phyloP scores from a whole-genome alignment of 2,329 filamentous ascomycete species.

The Lasiodiplodia sp. region DNA sequence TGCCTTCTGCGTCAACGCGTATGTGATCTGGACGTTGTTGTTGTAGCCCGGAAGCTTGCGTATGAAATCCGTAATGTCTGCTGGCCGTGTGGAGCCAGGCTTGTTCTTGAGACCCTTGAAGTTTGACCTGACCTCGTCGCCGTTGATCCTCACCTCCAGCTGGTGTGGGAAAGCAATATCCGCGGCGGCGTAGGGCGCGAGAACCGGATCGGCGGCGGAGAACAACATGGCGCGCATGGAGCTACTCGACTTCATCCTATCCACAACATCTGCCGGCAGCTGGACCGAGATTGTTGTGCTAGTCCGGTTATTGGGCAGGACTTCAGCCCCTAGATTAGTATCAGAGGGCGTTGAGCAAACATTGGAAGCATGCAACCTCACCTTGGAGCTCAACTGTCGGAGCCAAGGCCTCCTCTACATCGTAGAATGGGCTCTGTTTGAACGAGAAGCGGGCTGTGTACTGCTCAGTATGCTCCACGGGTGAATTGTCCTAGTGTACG shows the following conservation, averaged over 20 bases:
- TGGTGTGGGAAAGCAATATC: slow-evolving; percentile 92
- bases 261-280: slow-evolving; percentile 61
- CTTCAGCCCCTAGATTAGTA: slow-evolving; percentile 46
- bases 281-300: slow-evolving; percentile 66
- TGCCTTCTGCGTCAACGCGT: slow-evolving; percentile 87
- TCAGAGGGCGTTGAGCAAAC: neutral
- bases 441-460: slow-evolving; percentile 59
- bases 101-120: slow-evolving; percentile 94
- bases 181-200: slow-evolving; percentile 42
- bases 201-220: slow-evolving; percentile 69
- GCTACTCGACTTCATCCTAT: slow-evolving; percentile 66
- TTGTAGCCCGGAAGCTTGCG: slow-evolving; percentile 73
- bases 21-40: slow-evolving; percentile 86
- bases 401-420: slow-evolving; percentile 70
- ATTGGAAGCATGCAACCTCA: slow-evolving; percentile 52
- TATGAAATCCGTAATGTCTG: slow-evolving; percentile 83
- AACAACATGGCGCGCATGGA: slow-evolving; percentile 80
- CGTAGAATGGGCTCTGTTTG: slow-evolving; percentile 87
- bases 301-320: slow-evolving; percentile 66
- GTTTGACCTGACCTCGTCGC: slow-evolving; percentile 89
- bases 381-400: slow-evolving; percentile 74
- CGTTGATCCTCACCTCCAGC: slow-evolving; percentile 90
- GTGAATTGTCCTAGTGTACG: neutral
- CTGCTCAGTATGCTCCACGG: slow-evolving; percentile 31
- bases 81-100: slow-evolving; percentile 90